Evolutionary conservation across 73 alveolate species (phyloP).

Genomic region (Symbiodinium natans): DNA sequence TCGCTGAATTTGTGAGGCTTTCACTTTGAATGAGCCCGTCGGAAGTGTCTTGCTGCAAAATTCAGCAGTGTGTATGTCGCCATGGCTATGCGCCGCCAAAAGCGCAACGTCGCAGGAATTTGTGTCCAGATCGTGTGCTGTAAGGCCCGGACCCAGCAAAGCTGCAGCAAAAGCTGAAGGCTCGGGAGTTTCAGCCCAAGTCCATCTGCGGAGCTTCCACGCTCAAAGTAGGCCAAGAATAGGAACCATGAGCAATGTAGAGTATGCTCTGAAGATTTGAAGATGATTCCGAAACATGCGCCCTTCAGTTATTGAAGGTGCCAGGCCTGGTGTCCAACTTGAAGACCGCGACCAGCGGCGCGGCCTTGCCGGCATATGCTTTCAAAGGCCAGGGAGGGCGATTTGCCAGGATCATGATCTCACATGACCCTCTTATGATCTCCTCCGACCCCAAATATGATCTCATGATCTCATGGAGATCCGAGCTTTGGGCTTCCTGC

Average conservation of each 20-base stretch:
- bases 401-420: too few relatives aligned
- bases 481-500: too few relatives aligned
- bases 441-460: too few relatives aligned
- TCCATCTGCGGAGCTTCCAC: too few relatives aligned
- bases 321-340: neutral
- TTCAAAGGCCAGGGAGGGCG: neutral
- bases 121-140: neutral
- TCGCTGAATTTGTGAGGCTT: neutral
- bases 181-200: too few relatives aligned
- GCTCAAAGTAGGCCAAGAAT: too few relatives aligned
- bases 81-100: neutral
- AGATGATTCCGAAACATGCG: too few relatives aligned
- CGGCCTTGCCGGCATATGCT: neutral
- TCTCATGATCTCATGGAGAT: too few relatives aligned
- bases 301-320: neutral
- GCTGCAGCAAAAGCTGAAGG: neutral
- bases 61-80: neutral
- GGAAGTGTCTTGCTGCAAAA: neutral
- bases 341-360: constrained; percentile 3
- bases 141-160: neutral
- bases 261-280: too few relatives aligned
- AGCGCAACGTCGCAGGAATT: too few relatives aligned
- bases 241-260: too few relatives aligned
- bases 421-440: too few relatives aligned
- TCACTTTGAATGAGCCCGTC: neutral